Evolutionary conservation across 441 rosid species (phyloP), one percentile per base, ranked within the genome.

Genomic region (Corymbia citriodora): DNA sequence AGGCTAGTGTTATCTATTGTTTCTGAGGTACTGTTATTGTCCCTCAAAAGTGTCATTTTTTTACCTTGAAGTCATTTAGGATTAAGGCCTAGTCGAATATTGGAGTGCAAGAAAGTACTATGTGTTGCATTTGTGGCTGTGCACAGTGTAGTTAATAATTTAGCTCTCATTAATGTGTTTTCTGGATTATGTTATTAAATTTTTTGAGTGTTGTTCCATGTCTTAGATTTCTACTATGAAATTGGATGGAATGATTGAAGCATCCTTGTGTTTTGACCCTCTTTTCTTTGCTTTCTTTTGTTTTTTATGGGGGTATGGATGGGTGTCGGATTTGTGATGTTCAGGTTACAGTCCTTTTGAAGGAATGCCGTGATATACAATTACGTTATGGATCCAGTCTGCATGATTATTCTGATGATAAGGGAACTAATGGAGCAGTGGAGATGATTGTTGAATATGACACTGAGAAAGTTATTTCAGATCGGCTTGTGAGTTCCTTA

Each of bases 291-390:
- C 14, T 55, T 7, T 52, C 15, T 74, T 31, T 54, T 53, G 18
- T 3, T 19, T 33, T 17, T 23, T 50, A 14, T 21, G 14, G 63
- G 63, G 13, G 63, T 59, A 59, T 59, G 63, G 63, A 59, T 59
- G 63, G 7, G 63, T 59, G 63, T 59, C 25, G 63, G 63, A 59
- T 59, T 59, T 27, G 87, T 91, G 54, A 90, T 92, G 87, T 93
- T 55, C 93, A 98, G 99, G 99, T 98, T 89, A 96, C 99, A 7
- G 89, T 97, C 91, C 99, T 98, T 88, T 95, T 98, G 70, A 98
- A 97, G 96, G 99, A 98, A 93, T 97, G 99, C 90, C 97, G 99
- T 88, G 99, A 97, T 91, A 95, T 98, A 90, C 99, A 98, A 93
- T 95, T 98, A 81, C 99, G 96, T 9, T 94, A 97, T 94, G 99